These are phyloP conservation scores for Macaranga tanarius DNA, from an alignment of 441 rosid species.

Conservation along the genomic window DNA sequence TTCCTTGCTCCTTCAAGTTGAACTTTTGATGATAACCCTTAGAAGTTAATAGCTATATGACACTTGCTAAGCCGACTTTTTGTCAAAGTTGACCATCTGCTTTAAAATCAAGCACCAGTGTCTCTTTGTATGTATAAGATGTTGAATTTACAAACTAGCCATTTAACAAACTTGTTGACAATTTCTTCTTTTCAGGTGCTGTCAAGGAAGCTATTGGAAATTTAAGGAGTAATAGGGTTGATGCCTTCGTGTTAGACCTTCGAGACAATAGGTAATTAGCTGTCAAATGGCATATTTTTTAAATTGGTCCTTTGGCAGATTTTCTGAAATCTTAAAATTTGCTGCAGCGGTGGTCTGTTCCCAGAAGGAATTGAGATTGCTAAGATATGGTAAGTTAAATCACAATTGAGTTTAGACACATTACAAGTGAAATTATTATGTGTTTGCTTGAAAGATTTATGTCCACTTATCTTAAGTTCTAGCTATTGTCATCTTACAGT, in stretches of 20 bases:
- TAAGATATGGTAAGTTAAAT: slow-evolving; percentile 73
- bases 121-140: background rate
- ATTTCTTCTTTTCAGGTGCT: slow-evolving; percentile 54
- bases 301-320: slow-evolving; percentile 28
- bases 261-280: slow-evolving; percentile 91
- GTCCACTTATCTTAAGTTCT: too few relatives aligned
- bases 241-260: slow-evolving; percentile 88
- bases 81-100: too few relatives aligned
- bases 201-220: slow-evolving; percentile 78
- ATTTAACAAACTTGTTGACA: background rate
- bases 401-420: too few relatives aligned
- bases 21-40: background rate
- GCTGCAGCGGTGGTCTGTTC: slow-evolving; percentile 91
- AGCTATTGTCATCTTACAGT: too few relatives aligned
- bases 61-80: too few relatives aligned
- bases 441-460: background rate
- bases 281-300: slow-evolving; percentile 28
- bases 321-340: slow-evolving; percentile 42
- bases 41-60: background rate
- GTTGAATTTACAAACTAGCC: background rate
- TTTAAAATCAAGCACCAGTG: background rate
- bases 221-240: slow-evolving; percentile 59
- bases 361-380: slow-evolving; percentile 98
- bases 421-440: background rate
- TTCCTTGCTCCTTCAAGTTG: background rate